Base-by-base conservation (phyloP, 2,329 filamentous ascomycete genomes). In the Cercospora sp. region DNA sequence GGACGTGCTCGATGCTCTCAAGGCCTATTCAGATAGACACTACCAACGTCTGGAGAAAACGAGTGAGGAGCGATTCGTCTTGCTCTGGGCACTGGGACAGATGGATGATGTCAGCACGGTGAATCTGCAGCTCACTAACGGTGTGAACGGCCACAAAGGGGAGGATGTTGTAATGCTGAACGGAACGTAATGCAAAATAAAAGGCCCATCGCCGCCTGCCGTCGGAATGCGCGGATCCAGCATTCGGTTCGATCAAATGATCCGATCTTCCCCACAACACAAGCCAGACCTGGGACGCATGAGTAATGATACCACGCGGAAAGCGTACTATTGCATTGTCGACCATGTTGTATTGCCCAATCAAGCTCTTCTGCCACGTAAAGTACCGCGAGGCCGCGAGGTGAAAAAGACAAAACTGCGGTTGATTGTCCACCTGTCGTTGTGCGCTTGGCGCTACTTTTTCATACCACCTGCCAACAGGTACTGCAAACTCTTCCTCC, bases 81-180 rank as follows among this genome's bases (percentile, higher is more conserved):
- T 98, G 48, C 93, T 97, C 80, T 98, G 96, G 85, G 96, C 94
- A 70, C 83, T 98, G 70, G 87, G 90, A 75, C 92, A 97, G 82
- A 98, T 98, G 94, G 93, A 96, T 76, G 91, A 85, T 78, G 85
- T 90, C 3, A 73, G 74, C 58, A 69, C 64, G 60, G 72, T 64
- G 18, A 61, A 63, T 20, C 20, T 45, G 33, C 45, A 55, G 30
- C 26, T 70, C 12, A 68, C 61, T 28, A 69, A 71, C 36, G 68
- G 68, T 8, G 31, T 62, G 18, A 72, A 72, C 65, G 67, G 70
- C 8, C 59, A 67, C 57, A 13, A 6, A 1, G 63, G 66, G 42
- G 71, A 72, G 23, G 70, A 73, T 63, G 70, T 70, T 18, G 30
- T 70, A 30, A 74, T 74, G 71, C 51, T 73, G 12, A 64, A 73